phyloP scores from a whole-genome alignment of 768 basidiomycete genomes.

The Coprinopsis sp. region DNA sequence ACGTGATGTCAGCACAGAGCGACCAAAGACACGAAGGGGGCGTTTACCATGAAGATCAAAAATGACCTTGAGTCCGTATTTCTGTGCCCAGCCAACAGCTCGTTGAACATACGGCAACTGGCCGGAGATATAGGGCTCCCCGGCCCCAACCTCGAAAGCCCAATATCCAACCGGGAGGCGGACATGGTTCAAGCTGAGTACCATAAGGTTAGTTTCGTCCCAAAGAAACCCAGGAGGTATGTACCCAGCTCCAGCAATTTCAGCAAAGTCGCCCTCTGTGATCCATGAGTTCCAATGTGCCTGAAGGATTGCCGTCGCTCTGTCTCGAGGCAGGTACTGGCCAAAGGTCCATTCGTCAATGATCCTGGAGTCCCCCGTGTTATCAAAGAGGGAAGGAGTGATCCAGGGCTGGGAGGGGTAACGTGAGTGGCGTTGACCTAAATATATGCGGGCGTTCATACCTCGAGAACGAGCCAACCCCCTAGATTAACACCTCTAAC shows the following conservation, averaged over 20 bases:
- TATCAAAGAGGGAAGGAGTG: slow-evolving; percentile 70
- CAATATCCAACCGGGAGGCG: slow-evolving; percentile 87
- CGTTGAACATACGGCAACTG: slow-evolving; percentile 66
- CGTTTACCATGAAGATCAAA: slow-evolving; percentile 62
- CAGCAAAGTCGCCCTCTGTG: slow-evolving; percentile 71
- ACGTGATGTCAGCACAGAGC: slow-evolving; percentile 8
- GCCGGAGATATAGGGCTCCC: slow-evolving; percentile 77
- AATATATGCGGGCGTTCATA: slow-evolving; percentile 15
- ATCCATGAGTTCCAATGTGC: slow-evolving; percentile 84
- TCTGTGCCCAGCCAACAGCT: slow-evolving; percentile 66
- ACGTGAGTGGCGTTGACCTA: slow-evolving; percentile 9
- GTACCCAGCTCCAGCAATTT: slow-evolving; percentile 73
- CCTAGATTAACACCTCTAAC: slow-evolving; percentile 85
- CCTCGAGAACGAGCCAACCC: slow-evolving; percentile 47
- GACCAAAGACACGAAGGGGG: background rate
- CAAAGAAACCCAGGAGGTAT: slow-evolving; percentile 15
- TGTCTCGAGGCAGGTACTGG: slow-evolving; percentile 47
- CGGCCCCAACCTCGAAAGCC: slow-evolving; percentile 76
- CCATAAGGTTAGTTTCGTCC: slow-evolving; percentile 8
- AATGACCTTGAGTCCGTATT: slow-evolving; percentile 72
- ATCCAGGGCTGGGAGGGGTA: slow-evolving; percentile 59
- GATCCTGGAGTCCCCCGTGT: slow-evolving; percentile 52
- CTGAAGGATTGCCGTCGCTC: slow-evolving; percentile 47
- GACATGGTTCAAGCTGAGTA: slow-evolving; percentile 68
- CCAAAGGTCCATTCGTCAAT: slow-evolving; percentile 80